Percentiles rank a stretch among this genome's conserved stretches.
Evolutionary conservation across 2,329 filamentous ascomycete species (phyloP).

Genomic region (Monilinia aucupariae): DNA sequence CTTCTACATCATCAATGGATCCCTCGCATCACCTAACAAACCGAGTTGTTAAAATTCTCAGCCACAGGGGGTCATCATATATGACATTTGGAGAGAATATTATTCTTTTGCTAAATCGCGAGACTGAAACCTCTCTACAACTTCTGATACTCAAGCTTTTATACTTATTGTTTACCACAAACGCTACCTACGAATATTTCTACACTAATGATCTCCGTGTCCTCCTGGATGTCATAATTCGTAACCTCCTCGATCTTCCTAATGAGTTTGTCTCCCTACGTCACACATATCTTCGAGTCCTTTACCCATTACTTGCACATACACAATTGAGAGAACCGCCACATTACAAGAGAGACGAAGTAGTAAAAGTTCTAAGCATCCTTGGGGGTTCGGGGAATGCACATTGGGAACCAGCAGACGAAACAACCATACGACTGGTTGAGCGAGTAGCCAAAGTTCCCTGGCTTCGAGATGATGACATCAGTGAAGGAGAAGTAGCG

Average conservation of each 20-base stretch:
- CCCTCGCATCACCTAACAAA: constrained; percentile 65
- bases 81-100: constrained; percentile 98
- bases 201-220: constrained; percentile 97
- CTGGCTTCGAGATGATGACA: constrained; percentile 53
- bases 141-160: constrained; percentile 93
- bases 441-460: constrained; percentile 67
- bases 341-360: constrained; percentile 86
- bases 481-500: constrained; percentile 44
- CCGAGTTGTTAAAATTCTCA: constrained; percentile 85
- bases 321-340: constrained; percentile 83
- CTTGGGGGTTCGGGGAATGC: constrained; percentile 60
- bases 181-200: constrained; percentile 92
- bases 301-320: constrained; percentile 85
- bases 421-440: constrained; percentile 72
- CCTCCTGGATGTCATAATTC: constrained; percentile 89
- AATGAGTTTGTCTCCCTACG: constrained; percentile 71
- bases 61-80: constrained; percentile 71
- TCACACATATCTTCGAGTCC: constrained; percentile 89
- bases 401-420: constrained; percentile 76
- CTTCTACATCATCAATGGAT: constrained; percentile 43
- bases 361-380: constrained; percentile 68
- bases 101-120: constrained; percentile 88
- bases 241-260: constrained; percentile 92
- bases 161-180: constrained; percentile 91
- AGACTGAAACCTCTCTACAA: constrained; percentile 89